A percentile compares a stretch with the other conserved stretches of the same genome.
These are phyloP conservation scores for Exophiala mesophila DNA, from an alignment of 2,329 filamentous ascomycete species.

Conservation along the genomic window DNA sequence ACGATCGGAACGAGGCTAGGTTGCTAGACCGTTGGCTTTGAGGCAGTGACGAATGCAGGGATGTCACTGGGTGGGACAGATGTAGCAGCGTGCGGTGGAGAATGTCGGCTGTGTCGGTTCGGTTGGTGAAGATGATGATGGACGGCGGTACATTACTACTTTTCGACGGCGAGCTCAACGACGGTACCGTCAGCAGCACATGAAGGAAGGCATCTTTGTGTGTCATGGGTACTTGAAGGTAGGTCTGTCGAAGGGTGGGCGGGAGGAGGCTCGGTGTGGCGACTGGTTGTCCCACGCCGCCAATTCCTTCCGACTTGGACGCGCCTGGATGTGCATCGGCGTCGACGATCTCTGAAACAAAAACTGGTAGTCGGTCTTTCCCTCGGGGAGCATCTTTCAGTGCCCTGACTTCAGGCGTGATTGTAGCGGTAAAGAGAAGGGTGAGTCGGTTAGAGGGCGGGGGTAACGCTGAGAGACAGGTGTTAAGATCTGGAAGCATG, in stretches of 20 bases:
- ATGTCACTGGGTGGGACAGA: conserved; percentile 83
- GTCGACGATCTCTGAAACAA: conserved; percentile 85
- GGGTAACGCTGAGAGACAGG: conserved; percentile 77
- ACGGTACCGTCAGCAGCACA: conserved; percentile 57
- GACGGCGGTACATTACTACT: conserved; percentile 69
- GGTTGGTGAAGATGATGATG: conserved; percentile 91
- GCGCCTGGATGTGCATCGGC: conserved; percentile 64
- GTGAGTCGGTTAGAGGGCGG: conserved; percentile 78
- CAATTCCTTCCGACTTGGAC: conserved; percentile 43
- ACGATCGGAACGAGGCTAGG: conserved; percentile 83
- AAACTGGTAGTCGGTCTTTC: conserved; percentile 68
- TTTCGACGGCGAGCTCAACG: conserved; percentile 49
- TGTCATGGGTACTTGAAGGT: conserved; percentile 82
- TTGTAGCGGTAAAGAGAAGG: conserved; percentile 89
- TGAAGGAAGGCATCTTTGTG: conserved; percentile 95
- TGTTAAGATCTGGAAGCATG: conserved; percentile 92
- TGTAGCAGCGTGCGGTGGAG: conserved; percentile 82
- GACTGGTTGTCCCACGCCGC: too few species aligned
- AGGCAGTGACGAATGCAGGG: conserved; percentile 79
- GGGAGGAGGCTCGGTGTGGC: conserved; percentile 54
- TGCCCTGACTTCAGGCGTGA: conserved; percentile 85
- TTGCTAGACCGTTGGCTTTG: conserved; percentile 84
- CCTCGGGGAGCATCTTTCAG: conserved; percentile 71
- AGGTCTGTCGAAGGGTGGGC: conserved; percentile 72
- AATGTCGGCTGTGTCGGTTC: conserved; percentile 80